These are phyloP conservation scores for Kuraishia ogatae DNA, from an alignment of 805 yeast species.

Conservation along the genomic window DNA sequence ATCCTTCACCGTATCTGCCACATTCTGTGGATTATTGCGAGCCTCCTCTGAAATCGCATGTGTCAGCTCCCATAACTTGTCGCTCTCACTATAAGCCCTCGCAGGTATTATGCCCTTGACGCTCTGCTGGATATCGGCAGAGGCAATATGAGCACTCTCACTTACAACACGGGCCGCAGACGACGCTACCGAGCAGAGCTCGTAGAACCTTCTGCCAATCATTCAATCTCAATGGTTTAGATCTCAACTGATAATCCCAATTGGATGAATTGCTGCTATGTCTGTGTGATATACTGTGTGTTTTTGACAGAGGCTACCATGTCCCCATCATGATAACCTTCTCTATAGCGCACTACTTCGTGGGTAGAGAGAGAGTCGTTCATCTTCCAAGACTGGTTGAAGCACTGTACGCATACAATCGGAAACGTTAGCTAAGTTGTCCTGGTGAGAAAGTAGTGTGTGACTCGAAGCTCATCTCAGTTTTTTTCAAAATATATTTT, in stretches of 20 bases:
- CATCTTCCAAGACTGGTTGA: neutral
- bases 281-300: no score
- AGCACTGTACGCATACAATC: no score
- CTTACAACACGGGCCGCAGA: constrained; percentile 19
- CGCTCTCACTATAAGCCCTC: constrained; percentile 4
- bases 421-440: no score
- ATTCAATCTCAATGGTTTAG: neutral
- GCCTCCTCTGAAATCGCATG: constrained; percentile 15
- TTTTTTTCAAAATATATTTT: no score
- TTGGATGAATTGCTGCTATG: neutral
- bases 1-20: neutral
- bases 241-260: neutral
- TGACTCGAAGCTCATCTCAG: neutral
- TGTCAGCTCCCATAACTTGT: constrained; percentile 17
- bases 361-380: neutral
- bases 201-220: constrained; percentile 1
- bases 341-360: neutral
- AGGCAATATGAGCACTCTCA: constrained; percentile 10
- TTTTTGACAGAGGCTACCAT: neutral
- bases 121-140: constrained; percentile 5
- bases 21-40: constrained; percentile 6
- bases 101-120: neutral
- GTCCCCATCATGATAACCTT: neutral
- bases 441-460: neutral
- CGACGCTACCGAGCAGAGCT: constrained; percentile 8